Conservation (phyloP, 2,329 filamentous ascomycete genomes). For the Ceratocystis papillata region DNA sequence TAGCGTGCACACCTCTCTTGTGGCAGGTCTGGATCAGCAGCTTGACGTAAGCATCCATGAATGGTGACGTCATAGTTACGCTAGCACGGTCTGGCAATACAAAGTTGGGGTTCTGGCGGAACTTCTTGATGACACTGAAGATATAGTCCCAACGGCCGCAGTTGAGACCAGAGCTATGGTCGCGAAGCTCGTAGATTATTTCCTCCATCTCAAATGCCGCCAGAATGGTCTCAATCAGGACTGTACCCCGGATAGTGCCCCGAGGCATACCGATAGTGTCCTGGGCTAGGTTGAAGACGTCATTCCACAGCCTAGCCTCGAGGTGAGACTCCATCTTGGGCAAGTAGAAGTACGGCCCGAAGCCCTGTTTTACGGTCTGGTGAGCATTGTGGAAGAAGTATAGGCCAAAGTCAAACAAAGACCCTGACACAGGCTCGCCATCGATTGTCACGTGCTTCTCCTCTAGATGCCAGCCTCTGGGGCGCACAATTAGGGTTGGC, state of each 20-base stretch:
- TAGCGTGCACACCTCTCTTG: constrained; percentile 90
- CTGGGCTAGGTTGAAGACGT: constrained; percentile 90
- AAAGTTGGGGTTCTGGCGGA: constrained; percentile 88
- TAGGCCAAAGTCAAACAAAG: constrained; percentile 91
- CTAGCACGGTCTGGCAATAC: constrained; percentile 81
- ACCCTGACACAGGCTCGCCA: constrained; percentile 84
- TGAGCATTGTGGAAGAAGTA: constrained; percentile 99
- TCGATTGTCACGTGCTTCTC: constrained; percentile 98
- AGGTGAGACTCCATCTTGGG: constrained; percentile 98
- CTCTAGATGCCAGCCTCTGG: constrained; percentile 93
- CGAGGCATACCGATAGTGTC: constrained; percentile 83
- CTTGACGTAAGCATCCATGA: constrained; percentile 96
- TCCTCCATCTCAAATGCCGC: constrained; percentile 99
- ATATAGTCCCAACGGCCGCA: constrained; percentile 99
- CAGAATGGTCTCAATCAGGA: constrained; percentile 94
- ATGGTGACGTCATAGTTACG: constrained; percentile 96
- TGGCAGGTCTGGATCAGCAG: constrained; percentile 98
- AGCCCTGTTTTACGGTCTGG: constrained; percentile 72
- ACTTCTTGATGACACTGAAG: constrained; percentile 99
- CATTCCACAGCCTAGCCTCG: constrained; percentile 95
- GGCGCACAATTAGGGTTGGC: constrained; percentile 86
- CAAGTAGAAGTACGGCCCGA: constrained; percentile 94
- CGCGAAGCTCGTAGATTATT: constrained; percentile 98
- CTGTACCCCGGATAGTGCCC: constrained; percentile 87
- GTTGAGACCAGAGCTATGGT: constrained; percentile 93